Base-by-base conservation (phyloP, 257 asterid genomes). In the Solanum chilense region DNA sequence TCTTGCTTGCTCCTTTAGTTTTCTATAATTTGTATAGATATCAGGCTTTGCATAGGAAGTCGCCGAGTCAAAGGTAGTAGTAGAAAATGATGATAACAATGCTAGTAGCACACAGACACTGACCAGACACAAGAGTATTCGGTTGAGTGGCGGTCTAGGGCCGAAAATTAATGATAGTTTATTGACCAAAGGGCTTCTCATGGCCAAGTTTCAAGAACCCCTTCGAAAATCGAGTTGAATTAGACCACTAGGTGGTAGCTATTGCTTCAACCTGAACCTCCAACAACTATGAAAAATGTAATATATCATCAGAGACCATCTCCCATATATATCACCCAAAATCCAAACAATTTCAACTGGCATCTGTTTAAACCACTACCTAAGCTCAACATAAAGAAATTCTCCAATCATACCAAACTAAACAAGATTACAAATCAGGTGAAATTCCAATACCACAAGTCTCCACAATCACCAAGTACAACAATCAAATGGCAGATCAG, bases 121-220 rank as follows among this genome's bases (percentile, higher is more conserved):
- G 87, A 94, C 93, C 86, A 94, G 86, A 92, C 94, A 94, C 90
- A 96, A 80, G 37, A 97, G 89, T 90, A 94, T 86, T 96, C 98
- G 94, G 91, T 95, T 96, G 87, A 89, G 90, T 23, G 97, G 96
- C 75, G 92, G 98, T 91, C 98, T 92, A 80, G 93, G 95, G 88
- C 98, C 95, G 41, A 95, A 90, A 87, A 90, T 66, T 86, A 91
- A 49, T 56, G 91, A 85, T 62, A 93, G 87, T 90, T 92, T 97
- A 87, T 92, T 96, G 88, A 88, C 86, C 98, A 96, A 96, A 89
- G 92, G 87, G 92, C 97, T 93, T 97, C 98, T 97, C 99, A 96
- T 96, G 93, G 94, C 98, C 94, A 89, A 88, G 83, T 89, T 74
- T 86, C 87, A 88, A 81, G 80, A 92, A 88, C 89, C 89, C 87